Percentiles rank a stretch among this genome's conserved stretches.
These are phyloP conservation scores for Chrysoporthe cubensis DNA, from an alignment of 2,329 filamentous ascomycete species.

Conservation along the genomic window DNA sequence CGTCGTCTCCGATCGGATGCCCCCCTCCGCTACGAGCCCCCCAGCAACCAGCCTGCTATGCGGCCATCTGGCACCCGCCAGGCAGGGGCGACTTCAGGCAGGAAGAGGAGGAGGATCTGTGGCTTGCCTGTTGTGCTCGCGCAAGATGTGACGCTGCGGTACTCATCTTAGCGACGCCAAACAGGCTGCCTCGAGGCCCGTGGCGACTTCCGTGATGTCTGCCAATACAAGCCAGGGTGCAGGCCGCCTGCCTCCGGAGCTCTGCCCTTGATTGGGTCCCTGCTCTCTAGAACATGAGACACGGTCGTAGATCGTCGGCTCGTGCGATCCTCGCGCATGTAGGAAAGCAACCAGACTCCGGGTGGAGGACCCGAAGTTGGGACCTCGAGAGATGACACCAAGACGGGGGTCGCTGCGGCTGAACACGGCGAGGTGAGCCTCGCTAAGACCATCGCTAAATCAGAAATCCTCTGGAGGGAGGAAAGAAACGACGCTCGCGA, in stretches of 20 bases:
- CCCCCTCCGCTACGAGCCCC: neutral
- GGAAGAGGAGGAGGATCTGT: neutral
- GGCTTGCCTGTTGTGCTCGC: constrained; percentile 1
- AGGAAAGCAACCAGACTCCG: neutral
- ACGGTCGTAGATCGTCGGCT: neutral
- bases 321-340: constrained; percentile 8
- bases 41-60: neutral
- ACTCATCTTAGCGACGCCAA: neutral
- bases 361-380: neutral
- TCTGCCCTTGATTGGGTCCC: constrained; percentile 2
- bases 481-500: constrained; percentile 22
- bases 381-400: neutral
- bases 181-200: neutral
- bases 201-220: neutral
- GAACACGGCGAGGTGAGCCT: neutral
- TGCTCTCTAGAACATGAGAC: neutral
- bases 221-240: constrained; percentile 8
- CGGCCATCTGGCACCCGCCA: neutral
- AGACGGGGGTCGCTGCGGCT: neutral
- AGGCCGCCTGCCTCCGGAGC: neutral
- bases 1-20: neutral
- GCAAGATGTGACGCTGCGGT: constrained; percentile 9
- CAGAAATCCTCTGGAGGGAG: constrained; percentile 8
- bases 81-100: constrained; percentile 5
- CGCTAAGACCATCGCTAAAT: constrained; percentile 12